These are phyloP conservation scores for Lentinula novae-zelandiae DNA, from an alignment of 1,284 basidiomycete species.

Conservation along the genomic window DNA sequence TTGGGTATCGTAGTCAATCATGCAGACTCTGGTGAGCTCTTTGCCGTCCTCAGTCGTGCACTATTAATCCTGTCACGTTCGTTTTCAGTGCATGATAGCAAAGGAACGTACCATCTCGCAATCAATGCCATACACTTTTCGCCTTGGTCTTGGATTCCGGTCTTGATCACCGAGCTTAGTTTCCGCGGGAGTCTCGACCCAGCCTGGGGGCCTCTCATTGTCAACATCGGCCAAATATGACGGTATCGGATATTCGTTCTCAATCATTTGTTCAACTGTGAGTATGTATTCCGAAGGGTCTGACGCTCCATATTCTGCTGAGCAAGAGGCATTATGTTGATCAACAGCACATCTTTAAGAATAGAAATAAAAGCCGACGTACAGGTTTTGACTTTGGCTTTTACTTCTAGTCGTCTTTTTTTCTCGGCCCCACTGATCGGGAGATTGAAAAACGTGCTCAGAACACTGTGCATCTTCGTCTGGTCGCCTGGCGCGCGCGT, in stretches of 20 bases:
- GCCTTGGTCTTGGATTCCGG: slow-evolving; percentile 23
- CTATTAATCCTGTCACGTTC: slow-evolving; percentile 34
- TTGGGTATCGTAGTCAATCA: slow-evolving; percentile 73
- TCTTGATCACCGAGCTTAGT: slow-evolving; percentile 23
- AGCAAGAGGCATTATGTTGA: slow-evolving; percentile 6
- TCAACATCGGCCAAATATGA: slow-evolving; percentile 66
- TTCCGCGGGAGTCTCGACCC: slow-evolving; percentile 74
- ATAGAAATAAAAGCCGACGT: slow-evolving; percentile 23
- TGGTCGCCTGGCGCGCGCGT: slow-evolving; percentile 87
- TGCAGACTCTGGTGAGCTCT: slow-evolving; percentile 79
- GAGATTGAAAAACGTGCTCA: slow-evolving; percentile 75
- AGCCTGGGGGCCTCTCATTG: slow-evolving; percentile 58
- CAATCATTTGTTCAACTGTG: slow-evolving; percentile 80
- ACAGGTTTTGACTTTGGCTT: slow-evolving; percentile 34
- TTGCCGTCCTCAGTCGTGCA: slow-evolving; percentile 85
- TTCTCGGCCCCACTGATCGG: slow-evolving; percentile 80
- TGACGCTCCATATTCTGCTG: slow-evolving; percentile 54
- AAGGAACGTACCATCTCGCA: slow-evolving; percentile 82
- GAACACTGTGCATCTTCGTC: slow-evolving; percentile 80
- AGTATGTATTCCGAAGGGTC: slow-evolving; percentile 72
- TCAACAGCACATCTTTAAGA: background rate
- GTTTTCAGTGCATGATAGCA: background rate
- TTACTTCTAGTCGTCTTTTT: slow-evolving; percentile 55
- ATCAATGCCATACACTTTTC: slow-evolving; percentile 70
- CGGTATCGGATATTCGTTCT: slow-evolving; percentile 86